phyloP scores from a whole-genome alignment of 805 yeast species.

The Lachancea dasiensis region DNA sequence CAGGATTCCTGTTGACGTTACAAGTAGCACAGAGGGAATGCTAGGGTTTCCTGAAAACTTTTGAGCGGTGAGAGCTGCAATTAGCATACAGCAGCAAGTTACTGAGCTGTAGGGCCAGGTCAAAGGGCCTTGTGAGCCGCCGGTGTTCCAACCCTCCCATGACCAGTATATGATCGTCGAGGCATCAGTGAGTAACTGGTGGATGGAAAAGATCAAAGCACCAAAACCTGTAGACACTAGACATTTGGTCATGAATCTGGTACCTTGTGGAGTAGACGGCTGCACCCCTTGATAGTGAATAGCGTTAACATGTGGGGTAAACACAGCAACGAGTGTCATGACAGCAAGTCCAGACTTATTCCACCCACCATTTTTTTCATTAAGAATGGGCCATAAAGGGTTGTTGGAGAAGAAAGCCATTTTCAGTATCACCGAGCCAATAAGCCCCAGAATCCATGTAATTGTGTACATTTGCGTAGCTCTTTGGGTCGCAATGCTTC shows the following conservation, averaged over 20 bases:
- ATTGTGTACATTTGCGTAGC: constrained; percentile 18
- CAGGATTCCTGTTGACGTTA: constrained; percentile 27
- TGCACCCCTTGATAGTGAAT: constrained; percentile 15
- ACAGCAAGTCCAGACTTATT: constrained; percentile 54
- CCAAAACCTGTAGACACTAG: constrained; percentile 61
- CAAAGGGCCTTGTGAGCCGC: constrained; percentile 72
- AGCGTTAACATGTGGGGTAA: constrained; percentile 43
- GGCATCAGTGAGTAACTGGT: constrained; percentile 75
- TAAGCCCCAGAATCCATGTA: constrained; percentile 51
- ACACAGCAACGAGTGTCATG: constrained; percentile 48
- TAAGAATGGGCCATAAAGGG: constrained; percentile 96
- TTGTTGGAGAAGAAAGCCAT: constrained; percentile 76
- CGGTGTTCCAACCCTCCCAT: constrained; percentile 93
- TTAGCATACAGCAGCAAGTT: constrained; percentile 51
- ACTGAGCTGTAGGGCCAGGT: constrained; percentile 59
- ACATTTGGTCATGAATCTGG: constrained; percentile 15
- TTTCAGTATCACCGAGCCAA: constrained; percentile 68
- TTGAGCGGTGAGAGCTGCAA: constrained; percentile 42
- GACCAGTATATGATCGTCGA: constrained; percentile 86
- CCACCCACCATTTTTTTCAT: constrained; percentile 78
- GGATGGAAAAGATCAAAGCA: constrained; percentile 61
- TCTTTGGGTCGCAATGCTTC: constrained; percentile 32
- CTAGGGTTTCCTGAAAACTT: constrained; percentile 19
- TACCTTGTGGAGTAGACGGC: not conserved
- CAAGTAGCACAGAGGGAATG: constrained; percentile 25